Evolutionary conservation across 2,329 filamentous ascomycete species (phyloP), one percentile per base, ranked within the genome.

Genomic region (Colletotrichum zoysiae): DNA sequence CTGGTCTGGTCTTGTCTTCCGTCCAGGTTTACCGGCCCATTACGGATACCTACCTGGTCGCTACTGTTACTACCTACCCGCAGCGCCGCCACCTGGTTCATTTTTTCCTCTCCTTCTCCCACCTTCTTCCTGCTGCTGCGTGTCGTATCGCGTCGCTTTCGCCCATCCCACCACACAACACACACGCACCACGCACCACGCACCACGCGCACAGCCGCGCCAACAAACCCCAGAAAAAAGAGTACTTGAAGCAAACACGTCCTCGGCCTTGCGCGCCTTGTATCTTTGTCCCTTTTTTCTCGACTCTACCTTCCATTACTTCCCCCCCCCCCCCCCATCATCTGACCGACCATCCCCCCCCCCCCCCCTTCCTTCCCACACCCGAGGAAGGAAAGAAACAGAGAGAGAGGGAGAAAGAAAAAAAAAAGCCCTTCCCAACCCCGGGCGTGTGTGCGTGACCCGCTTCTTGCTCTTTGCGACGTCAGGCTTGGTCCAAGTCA

Each of bases 221-320:
- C 44, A 51, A 20, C 60, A 38, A 53, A 50, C 60, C 60, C 59
- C 60, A 42, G 60, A 56, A 71, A 58, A 58, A 72, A 63, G 59
- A 71, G 69, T 73, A 73, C 71, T 73, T 73, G 71, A 73, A 73
- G 68, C 58, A 71, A 71, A 71, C 71, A 65, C 58, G 64, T 67
- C 65, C 71, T 74, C 71, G 68, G 70, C 71, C 53, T 71, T 60
- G 69, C 71, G 64, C 69, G 56, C 59, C 64, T 72, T 74, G 70
- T 72, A 71, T 72, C 70, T 71, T 74, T 74, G 69, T 74, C 65
- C 69, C 69, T 67, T 73, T 66, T 64, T 64, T 46, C 51, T 60
- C 62, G 46, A 50, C 60, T 62, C 60, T 62, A 62, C 60, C 16
- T 62, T 26, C 38, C 44, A 51, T 50, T 51, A 55, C 46, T 33